Evolutionary conservation across 352 stramenopile species (phyloP).

Genomic region (Phytophthora lateralis): DNA sequence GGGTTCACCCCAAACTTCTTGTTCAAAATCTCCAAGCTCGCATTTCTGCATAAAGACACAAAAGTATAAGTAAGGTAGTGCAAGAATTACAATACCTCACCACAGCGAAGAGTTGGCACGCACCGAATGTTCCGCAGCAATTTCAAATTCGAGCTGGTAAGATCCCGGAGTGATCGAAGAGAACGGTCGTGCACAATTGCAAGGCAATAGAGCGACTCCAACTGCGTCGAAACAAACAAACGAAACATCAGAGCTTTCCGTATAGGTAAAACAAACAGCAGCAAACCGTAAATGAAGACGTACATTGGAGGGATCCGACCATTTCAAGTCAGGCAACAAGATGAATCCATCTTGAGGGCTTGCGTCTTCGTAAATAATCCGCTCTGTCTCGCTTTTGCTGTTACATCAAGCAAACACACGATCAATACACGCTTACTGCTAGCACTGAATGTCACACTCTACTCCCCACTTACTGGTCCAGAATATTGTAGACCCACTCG

Average conservation of each 20-base stretch:
- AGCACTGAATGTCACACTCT: neutral
- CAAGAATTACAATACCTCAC: neutral
- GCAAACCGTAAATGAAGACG: neutral
- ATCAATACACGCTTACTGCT: conserved; percentile 8
- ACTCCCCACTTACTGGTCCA: conserved; percentile 78
- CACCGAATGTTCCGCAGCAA: conserved; percentile 74
- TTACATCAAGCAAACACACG: neutral
- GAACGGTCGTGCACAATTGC: conserved; percentile 73
- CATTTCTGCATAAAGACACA: conserved; percentile 43
- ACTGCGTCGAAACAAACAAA: conserved; percentile 26
- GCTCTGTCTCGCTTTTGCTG: conserved; percentile 82
- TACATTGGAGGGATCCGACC: conserved; percentile 67
- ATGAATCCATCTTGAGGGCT: conserved; percentile 73
- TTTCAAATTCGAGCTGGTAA: conserved; percentile 52
- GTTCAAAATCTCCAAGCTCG: conserved; percentile 52
- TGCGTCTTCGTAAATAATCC: conserved; percentile 79
- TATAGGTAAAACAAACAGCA: neutral
- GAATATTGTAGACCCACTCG: conserved; percentile 90
- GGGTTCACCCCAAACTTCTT: conserved; percentile 56
- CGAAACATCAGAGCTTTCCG: neutral
- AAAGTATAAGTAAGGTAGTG: neutral
- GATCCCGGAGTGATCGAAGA: conserved; percentile 73
- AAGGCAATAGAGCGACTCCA: conserved; percentile 76
- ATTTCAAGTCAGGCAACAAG: conserved; percentile 86
- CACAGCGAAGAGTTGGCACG: neutral